Conservation (phyloP, 179 eudicot genomes). For the Drosera spatulata region DNA sequence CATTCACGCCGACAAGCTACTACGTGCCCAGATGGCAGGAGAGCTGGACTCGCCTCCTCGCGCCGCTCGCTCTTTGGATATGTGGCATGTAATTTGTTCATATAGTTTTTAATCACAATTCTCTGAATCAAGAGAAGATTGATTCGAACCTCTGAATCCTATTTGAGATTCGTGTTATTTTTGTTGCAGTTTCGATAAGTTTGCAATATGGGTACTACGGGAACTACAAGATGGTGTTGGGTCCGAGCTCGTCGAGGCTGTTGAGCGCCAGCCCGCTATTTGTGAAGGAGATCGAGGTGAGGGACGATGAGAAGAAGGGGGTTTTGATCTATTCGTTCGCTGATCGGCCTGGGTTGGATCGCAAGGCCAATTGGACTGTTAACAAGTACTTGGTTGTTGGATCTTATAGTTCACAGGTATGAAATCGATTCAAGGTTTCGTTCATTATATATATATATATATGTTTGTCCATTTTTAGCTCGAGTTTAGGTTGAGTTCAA, state of each 20-base stretch:
- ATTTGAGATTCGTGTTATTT: background rate
- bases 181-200: slow-evolving; percentile 26
- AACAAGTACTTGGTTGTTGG: slow-evolving; percentile 25
- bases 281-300: slow-evolving; percentile 21
- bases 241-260: slow-evolving; percentile 34
- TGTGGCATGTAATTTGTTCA: slow-evolving; percentile 35
- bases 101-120: background rate
- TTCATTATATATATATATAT: too few relatives aligned
- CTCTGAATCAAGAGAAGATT: background rate
- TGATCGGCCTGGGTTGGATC: slow-evolving; percentile 20
- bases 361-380: slow-evolving; percentile 19
- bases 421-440: too few relatives aligned
- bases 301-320: slow-evolving; percentile 18
- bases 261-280: slow-evolving; percentile 22
- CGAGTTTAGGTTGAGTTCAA: background rate
- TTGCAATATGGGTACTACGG: slow-evolving; percentile 30
- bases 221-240: slow-evolving; percentile 20
- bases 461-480: too few relatives aligned
- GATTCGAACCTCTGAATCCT: slow-evolving; percentile 1
- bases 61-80: slow-evolving; percentile 29
- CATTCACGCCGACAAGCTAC: background rate
- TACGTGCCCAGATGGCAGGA: slow-evolving; percentile 11
- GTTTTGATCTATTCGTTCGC: slow-evolving; percentile 24
- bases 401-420: slow-evolving; percentile 24
- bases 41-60: slow-evolving; percentile 19